These are phyloP conservation scores for Hydnomerulius pinastri DNA, from an alignment of 768 basidiomycete genomes.

Conservation along the genomic window DNA sequence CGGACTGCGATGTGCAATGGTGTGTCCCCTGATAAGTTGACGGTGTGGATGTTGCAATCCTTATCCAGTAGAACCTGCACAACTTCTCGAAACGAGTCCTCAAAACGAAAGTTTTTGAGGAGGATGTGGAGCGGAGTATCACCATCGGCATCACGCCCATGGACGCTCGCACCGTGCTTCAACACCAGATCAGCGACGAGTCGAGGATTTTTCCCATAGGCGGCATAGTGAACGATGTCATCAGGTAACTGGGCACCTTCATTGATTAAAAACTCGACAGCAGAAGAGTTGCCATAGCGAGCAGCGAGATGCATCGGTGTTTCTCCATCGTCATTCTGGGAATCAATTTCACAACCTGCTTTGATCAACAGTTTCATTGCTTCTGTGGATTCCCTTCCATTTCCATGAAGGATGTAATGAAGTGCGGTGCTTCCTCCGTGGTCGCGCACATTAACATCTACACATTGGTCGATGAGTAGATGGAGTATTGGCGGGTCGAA, in stretches of 20 bases:
- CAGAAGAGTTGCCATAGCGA: no score
- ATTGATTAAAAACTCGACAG: background rate
- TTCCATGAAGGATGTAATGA: background rate
- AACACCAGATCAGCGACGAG: background rate
- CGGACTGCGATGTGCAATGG: no score
- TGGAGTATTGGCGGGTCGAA: background rate
- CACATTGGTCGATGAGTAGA: background rate
- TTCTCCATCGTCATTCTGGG: background rate
- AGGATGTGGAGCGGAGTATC: background rate
- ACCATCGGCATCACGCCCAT: background rate
- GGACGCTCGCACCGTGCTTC: background rate
- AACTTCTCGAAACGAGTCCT: no score
- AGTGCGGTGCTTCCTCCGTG: background rate
- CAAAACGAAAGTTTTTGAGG: no score
- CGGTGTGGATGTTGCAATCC: background rate
- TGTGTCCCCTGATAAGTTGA: no score
- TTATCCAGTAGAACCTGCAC: background rate
- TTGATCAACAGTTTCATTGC: background rate
- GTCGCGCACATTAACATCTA: background rate
- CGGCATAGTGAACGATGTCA: background rate
- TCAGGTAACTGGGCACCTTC: background rate
- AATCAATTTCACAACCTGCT: background rate
- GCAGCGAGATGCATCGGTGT: background rate
- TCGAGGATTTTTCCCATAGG: background rate
- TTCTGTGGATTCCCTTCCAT: background rate